phyloP scores from a whole-genome alignment of 129 eudicot genomes.

The Escallonia rubra region DNA sequence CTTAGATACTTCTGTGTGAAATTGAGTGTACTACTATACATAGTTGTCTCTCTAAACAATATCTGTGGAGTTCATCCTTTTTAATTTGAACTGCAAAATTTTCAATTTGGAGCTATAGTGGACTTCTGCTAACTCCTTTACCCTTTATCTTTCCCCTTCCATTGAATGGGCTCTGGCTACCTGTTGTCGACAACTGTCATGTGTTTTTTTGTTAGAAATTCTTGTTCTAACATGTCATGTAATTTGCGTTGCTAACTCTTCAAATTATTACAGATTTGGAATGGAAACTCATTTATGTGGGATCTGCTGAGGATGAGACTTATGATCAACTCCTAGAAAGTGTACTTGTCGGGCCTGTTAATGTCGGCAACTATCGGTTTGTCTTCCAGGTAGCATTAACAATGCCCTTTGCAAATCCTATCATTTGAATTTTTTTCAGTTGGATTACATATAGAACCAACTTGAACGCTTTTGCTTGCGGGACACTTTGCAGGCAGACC shows the following conservation, averaged over 20 bases:
- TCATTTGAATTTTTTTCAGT: background rate
- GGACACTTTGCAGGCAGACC: constrained; percentile 46
- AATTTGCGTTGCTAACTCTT: background rate
- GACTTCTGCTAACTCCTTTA: background rate
- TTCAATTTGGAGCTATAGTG: background rate
- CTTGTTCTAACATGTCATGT: no score
- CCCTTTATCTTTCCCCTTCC: background rate
- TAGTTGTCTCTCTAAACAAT: no score
- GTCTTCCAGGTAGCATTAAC: constrained; percentile 42
- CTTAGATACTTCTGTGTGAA: no score
- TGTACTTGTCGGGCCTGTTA: constrained; percentile 83
- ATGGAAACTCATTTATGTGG: constrained; percentile 82
- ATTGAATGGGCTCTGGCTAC: background rate
- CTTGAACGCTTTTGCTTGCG: background rate
- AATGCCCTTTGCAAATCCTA: background rate
- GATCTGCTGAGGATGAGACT: constrained; percentile 92
- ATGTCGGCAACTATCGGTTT: constrained; percentile 69
- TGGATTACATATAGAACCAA: background rate
- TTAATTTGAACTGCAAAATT: no score
- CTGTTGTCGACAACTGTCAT: background rate
- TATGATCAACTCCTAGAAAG: constrained; percentile 80
- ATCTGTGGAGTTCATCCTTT: no score
- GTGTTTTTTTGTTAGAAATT: background rate
- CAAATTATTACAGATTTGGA: constrained; percentile 48
- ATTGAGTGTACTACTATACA: no score